Evolutionary conservation across 257 asterid species (phyloP).

Genomic region (Henckelia pumila): DNA sequence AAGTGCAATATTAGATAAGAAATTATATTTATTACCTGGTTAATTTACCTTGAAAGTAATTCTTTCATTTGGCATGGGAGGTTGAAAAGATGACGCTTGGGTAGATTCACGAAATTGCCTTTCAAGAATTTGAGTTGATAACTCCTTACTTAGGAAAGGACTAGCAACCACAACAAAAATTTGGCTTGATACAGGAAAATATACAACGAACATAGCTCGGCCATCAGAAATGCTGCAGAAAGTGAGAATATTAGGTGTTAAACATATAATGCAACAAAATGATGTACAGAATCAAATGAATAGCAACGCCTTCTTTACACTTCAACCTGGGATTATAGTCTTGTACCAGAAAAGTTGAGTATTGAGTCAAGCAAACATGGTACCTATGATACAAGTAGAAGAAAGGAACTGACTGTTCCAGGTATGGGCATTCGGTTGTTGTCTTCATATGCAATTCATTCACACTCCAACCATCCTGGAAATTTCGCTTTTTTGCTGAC

Average conservation of each 20-base stretch:
- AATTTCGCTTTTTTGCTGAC: slow-evolving; percentile 62
- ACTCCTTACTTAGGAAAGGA: slow-evolving; percentile 88
- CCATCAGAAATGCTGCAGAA: slow-evolving; percentile 74
- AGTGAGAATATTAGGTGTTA: slow-evolving; percentile 20
- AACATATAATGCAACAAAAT: slow-evolving; percentile 16
- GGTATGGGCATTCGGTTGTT: slow-evolving; percentile 89
- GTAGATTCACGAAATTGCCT: slow-evolving; percentile 86
- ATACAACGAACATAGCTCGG: slow-evolving; percentile 81
- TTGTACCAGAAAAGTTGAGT: slow-evolving; percentile 2
- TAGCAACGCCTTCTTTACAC: slow-evolving; percentile 15
- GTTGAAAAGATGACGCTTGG: slow-evolving; percentile 53
- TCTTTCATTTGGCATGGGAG: slow-evolving; percentile 48
- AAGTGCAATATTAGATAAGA: slow-evolving; percentile 17
- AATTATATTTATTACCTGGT: slow-evolving; percentile 5
- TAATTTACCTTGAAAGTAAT: slow-evolving; percentile 65
- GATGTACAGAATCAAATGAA: slow-evolving; percentile 12
- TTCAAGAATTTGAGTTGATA: slow-evolving; percentile 81
- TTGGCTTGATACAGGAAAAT: slow-evolving; percentile 74
- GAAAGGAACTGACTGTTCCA: slow-evolving; percentile 74
- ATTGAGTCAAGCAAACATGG: slow-evolving; percentile 1
- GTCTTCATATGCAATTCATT: slow-evolving; percentile 95
- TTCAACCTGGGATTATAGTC: slow-evolving; percentile 7
- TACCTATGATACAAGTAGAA: slow-evolving; percentile 94
- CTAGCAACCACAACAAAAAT: slow-evolving; percentile 78
- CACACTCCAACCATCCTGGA: slow-evolving; percentile 81